Conservation (phyloP, 306 rosid species). For the Nissolia schottii region DNA sequence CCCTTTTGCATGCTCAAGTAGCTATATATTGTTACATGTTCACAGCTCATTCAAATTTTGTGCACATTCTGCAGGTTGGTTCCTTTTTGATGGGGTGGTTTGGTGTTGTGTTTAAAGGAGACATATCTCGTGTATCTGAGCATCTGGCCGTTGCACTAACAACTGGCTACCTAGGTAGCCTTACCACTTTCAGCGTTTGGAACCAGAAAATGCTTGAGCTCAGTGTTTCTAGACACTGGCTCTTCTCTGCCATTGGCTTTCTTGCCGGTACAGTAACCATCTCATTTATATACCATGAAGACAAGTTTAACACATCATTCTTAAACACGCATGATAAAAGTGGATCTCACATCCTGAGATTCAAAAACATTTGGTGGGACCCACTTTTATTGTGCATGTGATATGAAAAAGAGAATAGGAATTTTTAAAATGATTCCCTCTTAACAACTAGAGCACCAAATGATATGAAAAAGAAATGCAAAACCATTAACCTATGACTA, state of each 20-base stretch:
- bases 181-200: conserved; percentile 71
- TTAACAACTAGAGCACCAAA: too few species aligned
- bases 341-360: too few species aligned
- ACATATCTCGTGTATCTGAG: conserved; percentile 48
- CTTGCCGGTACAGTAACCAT: conserved; percentile 52
- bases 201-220: conserved; percentile 72
- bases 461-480: too few species aligned
- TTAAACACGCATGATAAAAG: too few species aligned
- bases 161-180: conserved; percentile 65
- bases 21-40: neutral
- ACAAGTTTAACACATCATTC: too few species aligned
- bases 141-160: conserved; percentile 51
- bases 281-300: too few species aligned
- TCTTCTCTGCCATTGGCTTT: conserved; percentile 44
- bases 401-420: too few species aligned
- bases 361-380: too few species aligned
- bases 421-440: too few species aligned
- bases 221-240: conserved; percentile 48
- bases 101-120: conserved; percentile 60
- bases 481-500: too few species aligned
- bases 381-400: too few species aligned
- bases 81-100: conserved; percentile 78
- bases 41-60: neutral
- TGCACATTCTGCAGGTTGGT: conserved; percentile 43
- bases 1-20: neutral